Percentiles rank a stretch among this genome's conserved stretches.
Evolutionary conservation across 768 basidiomycete genomes (phyloP).

Genomic region (Mycena vulgaris): DNA sequence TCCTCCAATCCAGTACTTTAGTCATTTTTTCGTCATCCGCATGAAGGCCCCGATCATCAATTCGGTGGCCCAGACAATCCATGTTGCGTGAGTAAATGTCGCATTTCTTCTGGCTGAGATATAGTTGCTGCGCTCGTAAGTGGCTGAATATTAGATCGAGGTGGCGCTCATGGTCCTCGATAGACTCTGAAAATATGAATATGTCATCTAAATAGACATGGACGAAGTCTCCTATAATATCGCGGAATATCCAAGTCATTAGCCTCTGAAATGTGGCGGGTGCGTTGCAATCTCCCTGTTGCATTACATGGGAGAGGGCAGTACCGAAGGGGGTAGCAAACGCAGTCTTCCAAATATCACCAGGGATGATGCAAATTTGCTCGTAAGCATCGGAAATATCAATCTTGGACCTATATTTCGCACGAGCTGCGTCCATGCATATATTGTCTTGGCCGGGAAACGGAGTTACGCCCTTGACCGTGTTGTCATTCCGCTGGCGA

Average conservation of each 20-base stretch:
- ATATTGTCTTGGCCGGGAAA: slow-evolving; percentile 34
- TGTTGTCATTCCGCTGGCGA: slow-evolving; percentile 58
- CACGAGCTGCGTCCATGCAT: slow-evolving; percentile 46
- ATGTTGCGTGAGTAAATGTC: slow-evolving; percentile 42
- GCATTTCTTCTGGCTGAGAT: slow-evolving; percentile 45
- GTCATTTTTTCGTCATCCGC: slow-evolving; percentile 41
- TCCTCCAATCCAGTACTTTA: background rate
- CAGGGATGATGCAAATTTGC: slow-evolving; percentile 45
- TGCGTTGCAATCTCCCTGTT: too few relatives aligned
- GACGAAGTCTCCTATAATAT: slow-evolving; percentile 54
- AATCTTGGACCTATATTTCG: slow-evolving; percentile 47
- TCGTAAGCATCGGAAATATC: slow-evolving; percentile 54
- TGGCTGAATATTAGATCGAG: slow-evolving; percentile 49
- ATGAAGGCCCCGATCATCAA: slow-evolving; percentile 49
- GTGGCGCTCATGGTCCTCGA: slow-evolving; percentile 56
- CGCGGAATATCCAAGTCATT: slow-evolving; percentile 57
- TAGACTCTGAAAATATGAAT: slow-evolving; percentile 53
- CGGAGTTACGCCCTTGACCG: slow-evolving; percentile 54
- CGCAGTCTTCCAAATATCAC: slow-evolving; percentile 41
- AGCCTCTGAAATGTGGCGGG: slow-evolving; percentile 62
- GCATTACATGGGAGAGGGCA: background rate
- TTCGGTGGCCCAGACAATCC: slow-evolving; percentile 43
- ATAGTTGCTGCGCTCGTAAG: slow-evolving; percentile 48
- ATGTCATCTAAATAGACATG: slow-evolving; percentile 64
- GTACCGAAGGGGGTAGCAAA: slow-evolving; percentile 42